These are phyloP conservation scores for Gamsiella multidivaricata DNA, from an alignment of 192 early-diverging fungal genomes.

Conservation along the genomic window DNA sequence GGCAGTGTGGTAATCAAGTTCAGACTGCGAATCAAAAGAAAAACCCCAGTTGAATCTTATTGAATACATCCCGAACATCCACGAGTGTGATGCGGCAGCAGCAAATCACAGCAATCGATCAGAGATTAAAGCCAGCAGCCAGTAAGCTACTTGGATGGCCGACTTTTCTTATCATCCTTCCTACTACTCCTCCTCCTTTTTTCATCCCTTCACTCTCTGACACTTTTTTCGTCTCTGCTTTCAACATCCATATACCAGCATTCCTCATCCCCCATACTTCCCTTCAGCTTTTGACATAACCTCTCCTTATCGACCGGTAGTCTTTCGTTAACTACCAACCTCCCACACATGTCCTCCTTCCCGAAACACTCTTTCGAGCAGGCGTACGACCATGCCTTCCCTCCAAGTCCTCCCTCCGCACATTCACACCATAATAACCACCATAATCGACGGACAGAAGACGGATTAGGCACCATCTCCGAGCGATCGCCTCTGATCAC, in stretches of 20 bases:
- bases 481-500: constrained; percentile 42
- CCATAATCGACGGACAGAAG: background rate
- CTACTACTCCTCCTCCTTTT: background rate
- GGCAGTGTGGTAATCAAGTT: too few species aligned
- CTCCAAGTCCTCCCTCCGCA: constrained; percentile 8
- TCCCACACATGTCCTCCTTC: constrained; percentile 26
- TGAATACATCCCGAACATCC: too few species aligned
- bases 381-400: constrained; percentile 31
- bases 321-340: background rate
- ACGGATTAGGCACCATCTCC: background rate
- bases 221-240: too few species aligned
- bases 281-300: too few species aligned
- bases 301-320: too few species aligned
- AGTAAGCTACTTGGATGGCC: too few species aligned
- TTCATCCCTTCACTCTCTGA: background rate
- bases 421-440: background rate
- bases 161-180: background rate
- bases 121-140: too few species aligned
- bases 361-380: constrained; percentile 43
- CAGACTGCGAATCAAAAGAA: too few species aligned
- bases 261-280: background rate
- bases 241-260: too few species aligned
- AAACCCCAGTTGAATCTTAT: too few species aligned
- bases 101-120: too few species aligned
- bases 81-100: too few species aligned